These are phyloP conservation scores for Scleroderma bovista DNA, from an alignment of 768 basidiomycete species.

Conservation along the genomic window DNA sequence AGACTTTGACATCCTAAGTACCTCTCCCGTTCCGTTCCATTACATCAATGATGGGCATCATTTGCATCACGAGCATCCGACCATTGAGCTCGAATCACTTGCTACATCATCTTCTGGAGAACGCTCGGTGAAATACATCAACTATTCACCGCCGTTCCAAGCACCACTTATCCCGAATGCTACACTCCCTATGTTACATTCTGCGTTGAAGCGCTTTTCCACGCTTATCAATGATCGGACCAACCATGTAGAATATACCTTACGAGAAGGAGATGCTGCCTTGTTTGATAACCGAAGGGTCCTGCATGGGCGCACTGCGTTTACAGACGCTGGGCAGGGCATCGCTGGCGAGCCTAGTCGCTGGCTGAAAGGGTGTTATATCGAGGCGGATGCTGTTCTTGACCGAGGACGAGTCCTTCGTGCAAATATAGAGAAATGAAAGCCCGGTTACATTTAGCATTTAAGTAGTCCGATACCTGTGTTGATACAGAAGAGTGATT, in stretches of 20 bases:
- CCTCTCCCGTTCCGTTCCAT: slow-evolving; percentile 74
- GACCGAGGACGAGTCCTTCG: slow-evolving; percentile 55
- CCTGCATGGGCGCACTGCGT: slow-evolving; percentile 81
- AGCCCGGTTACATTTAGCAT: too few species aligned
- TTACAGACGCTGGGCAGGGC: slow-evolving; percentile 37
- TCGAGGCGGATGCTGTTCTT: slow-evolving; percentile 60
- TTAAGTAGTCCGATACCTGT: too few species aligned
- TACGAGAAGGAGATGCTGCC: slow-evolving; percentile 80
- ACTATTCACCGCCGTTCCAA: slow-evolving; percentile 95
- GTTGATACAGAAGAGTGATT: too few species aligned
- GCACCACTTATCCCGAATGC: slow-evolving; percentile 55
- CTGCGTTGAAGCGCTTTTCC: slow-evolving; percentile 59
- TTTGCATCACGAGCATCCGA: slow-evolving; percentile 64
- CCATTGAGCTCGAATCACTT: slow-evolving; percentile 56
- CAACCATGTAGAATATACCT: slow-evolving; percentile 54
- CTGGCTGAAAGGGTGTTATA: slow-evolving; percentile 89
- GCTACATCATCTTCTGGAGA: slow-evolving; percentile 8
- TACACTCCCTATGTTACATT: slow-evolving; percentile 54
- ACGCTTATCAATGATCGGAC: slow-evolving; percentile 46
- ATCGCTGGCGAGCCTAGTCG: slow-evolving; percentile 52
- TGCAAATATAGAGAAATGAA: slow-evolving; percentile 13
- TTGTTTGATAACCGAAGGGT: slow-evolving; percentile 91
- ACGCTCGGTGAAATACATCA: slow-evolving; percentile 56
- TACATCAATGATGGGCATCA: slow-evolving; percentile 91
- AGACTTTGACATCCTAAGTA: slow-evolving; percentile 54